These are phyloP conservation scores for Isatis tinctoria DNA, from an alignment of 345 rosid species.

Conservation along the genomic window DNA sequence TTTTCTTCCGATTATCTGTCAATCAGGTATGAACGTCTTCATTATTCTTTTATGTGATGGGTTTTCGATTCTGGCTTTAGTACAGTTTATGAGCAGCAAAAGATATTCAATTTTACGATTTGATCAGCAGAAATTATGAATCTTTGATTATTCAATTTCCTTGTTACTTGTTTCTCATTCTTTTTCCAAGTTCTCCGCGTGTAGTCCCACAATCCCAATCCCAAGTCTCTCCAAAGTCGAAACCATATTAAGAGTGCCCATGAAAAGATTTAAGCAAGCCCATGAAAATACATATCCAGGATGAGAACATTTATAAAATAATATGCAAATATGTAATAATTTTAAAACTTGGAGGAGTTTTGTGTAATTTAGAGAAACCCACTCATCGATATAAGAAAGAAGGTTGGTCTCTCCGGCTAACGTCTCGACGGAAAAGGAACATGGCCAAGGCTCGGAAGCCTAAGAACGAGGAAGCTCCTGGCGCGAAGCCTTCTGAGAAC, in stretches of 20 bases:
- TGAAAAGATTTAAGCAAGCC: neutral
- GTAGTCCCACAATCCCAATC: slow-evolving; percentile 89
- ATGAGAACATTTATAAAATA: neutral
- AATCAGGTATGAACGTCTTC: no score
- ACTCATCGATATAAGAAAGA: neutral
- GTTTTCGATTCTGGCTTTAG: no score
- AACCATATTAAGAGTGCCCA: no score
- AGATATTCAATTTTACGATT: no score
- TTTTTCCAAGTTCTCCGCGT: slow-evolving; percentile 95
- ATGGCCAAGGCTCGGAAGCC: slow-evolving; percentile 95
- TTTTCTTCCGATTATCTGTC: no score
- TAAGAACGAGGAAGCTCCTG: slow-evolving; percentile 64
- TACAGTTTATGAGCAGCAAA: no score
- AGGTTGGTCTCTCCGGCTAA: slow-evolving; percentile 10
- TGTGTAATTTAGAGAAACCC: neutral
- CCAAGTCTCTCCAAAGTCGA: no score
- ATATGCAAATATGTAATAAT: neutral
- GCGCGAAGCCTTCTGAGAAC: slow-evolving; percentile 57
- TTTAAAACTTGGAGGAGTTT: neutral
- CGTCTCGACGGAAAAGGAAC: neutral
- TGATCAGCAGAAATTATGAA: no score
- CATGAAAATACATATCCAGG: neutral
- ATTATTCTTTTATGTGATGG: no score
- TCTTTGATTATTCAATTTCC: no score
- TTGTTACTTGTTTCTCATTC: no score